A percentile compares a stretch with the other conserved stretches of the same genome.
Conservation (phyloP, 2,329 filamentous ascomycete species). For the Verticillium alfalfae region DNA sequence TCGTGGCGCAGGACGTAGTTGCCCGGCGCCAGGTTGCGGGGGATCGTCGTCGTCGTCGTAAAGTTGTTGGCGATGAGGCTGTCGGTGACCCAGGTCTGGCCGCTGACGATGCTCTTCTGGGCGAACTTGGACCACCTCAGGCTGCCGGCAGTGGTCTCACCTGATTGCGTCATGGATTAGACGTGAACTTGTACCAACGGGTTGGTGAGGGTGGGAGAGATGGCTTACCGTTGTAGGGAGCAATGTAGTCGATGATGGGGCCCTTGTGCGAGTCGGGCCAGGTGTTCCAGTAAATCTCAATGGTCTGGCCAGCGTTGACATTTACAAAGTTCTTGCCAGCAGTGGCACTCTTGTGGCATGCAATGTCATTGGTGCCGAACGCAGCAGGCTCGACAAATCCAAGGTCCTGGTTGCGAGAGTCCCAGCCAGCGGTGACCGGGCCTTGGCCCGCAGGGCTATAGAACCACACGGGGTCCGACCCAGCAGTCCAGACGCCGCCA, state of each 20-base stretch:
- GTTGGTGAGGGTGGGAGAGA: not conserved
- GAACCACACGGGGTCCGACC: slow-evolving; percentile 32
- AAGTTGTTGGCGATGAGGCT: slow-evolving; percentile 40
- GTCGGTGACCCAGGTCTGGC: slow-evolving; percentile 53
- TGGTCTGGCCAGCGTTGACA: slow-evolving; percentile 13
- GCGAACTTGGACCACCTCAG: not conserved
- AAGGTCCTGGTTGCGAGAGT: slow-evolving; percentile 14
- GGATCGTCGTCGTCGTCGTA: slow-evolving; percentile 42
- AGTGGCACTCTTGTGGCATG: slow-evolving; percentile 28
- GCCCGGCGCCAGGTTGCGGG: slow-evolving; percentile 38
- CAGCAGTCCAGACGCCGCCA: slow-evolving; percentile 25
- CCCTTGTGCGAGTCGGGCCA: slow-evolving; percentile 24
- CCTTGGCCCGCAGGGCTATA: slow-evolving; percentile 13
- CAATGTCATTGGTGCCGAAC: slow-evolving; percentile 26
- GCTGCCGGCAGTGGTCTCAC: not conserved
- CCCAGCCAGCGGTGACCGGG: slow-evolving; percentile 7
- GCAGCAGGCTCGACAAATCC: slow-evolving; percentile 32
- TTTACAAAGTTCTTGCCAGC: slow-evolving; percentile 21
- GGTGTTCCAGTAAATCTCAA: slow-evolving; percentile 19
- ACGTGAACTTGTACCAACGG: not conserved
- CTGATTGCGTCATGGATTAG: not conserved
- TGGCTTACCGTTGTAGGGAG: slow-evolving; percentile 33
- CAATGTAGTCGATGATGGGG: slow-evolving; percentile 32
- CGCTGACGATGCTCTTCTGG: slow-evolving; percentile 30
- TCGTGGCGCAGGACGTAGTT: slow-evolving; percentile 52